A percentile compares a stretch with the other conserved stretches of the same genome.
These are phyloP conservation scores for Puccinellia tenuiflora DNA, from an alignment of 176 grass and related monocot species.

Conservation along the genomic window DNA sequence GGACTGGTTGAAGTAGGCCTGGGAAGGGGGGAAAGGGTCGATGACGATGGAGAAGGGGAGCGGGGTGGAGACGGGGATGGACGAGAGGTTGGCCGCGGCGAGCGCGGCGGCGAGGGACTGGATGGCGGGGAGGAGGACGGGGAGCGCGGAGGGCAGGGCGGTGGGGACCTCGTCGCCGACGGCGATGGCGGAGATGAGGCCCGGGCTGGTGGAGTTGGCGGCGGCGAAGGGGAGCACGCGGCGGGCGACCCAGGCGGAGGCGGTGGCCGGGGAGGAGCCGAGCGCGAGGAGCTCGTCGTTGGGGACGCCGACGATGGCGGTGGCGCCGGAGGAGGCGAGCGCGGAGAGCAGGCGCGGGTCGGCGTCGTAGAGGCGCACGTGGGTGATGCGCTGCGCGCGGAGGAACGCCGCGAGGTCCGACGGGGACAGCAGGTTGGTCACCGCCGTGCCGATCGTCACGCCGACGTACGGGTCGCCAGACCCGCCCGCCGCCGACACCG, in stretches of 20 bases:
- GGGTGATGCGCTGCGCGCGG: slow-evolving; percentile 63
- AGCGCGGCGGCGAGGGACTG: slow-evolving; percentile 54
- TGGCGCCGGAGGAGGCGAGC: slow-evolving; percentile 47
- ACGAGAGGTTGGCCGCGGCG: slow-evolving; percentile 62
- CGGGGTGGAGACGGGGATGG: slow-evolving; percentile 79
- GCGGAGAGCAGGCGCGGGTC: slow-evolving; percentile 64
- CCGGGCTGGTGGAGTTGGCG: slow-evolving; percentile 14
- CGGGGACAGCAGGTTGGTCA: slow-evolving; percentile 74
- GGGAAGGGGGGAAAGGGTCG: slow-evolving; percentile 87
- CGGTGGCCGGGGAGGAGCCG: slow-evolving; percentile 66
- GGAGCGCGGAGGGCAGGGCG: slow-evolving; percentile 63
- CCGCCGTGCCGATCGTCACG: slow-evolving; percentile 78
- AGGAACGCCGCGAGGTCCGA: slow-evolving; percentile 72
- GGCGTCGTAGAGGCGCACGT: slow-evolving; percentile 82
- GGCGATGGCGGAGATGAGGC: slow-evolving; percentile 57
- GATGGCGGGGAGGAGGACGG: slow-evolving; percentile 81
- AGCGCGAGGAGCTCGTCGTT: slow-evolving; percentile 89
- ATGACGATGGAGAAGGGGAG: slow-evolving; percentile 82
- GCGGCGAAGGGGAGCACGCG: slow-evolving; percentile 58
- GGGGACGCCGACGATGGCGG: slow-evolving; percentile 76
- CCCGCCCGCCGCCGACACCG: slow-evolving; percentile 11
- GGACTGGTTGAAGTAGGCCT: slow-evolving; percentile 94
- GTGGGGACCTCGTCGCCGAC: slow-evolving; percentile 79
- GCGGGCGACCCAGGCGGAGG: slow-evolving; percentile 57
- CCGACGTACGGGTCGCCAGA: slow-evolving; percentile 55